Conservation (phyloP, 1,284 basidiomycete genomes). For the Puccinia polysora region DNA sequence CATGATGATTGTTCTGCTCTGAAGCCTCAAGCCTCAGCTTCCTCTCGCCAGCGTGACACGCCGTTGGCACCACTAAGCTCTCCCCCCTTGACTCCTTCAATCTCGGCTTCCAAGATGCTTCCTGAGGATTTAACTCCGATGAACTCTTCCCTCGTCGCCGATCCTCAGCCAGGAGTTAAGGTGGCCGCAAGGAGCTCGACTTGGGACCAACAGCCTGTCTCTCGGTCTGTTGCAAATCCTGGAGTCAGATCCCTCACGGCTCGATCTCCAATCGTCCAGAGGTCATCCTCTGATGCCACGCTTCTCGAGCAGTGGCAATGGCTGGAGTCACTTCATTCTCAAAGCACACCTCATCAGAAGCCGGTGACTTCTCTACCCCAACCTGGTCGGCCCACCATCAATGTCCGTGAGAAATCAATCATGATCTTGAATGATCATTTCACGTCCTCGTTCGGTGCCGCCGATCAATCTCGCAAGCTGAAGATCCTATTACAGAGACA, state of each 20-base stretch:
- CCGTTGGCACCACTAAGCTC: background rate
- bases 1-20: background rate
- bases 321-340: slow-evolving; percentile 24
- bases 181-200: background rate
- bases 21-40: slow-evolving; percentile 1
- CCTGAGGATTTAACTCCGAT: background rate
- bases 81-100: background rate
- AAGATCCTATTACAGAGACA: slow-evolving; percentile 11
- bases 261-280: slow-evolving; percentile 19
- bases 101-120: background rate
- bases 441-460: background rate
- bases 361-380: background rate
- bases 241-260: slow-evolving; percentile 4
- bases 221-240: background rate
- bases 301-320: slow-evolving; percentile 37
- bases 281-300: slow-evolving; percentile 29
- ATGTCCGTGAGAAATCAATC: slow-evolving; percentile 3
- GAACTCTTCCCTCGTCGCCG: background rate
- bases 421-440: slow-evolving; percentile 16
- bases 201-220: background rate
- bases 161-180: background rate
- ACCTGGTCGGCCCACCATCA: background rate
- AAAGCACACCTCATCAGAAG: slow-evolving; percentile 1
- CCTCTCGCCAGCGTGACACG: background rate
- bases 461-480: background rate